phyloP scores from a whole-genome alignment of 768 basidiomycete species.

The Tephrocybe rancida region DNA sequence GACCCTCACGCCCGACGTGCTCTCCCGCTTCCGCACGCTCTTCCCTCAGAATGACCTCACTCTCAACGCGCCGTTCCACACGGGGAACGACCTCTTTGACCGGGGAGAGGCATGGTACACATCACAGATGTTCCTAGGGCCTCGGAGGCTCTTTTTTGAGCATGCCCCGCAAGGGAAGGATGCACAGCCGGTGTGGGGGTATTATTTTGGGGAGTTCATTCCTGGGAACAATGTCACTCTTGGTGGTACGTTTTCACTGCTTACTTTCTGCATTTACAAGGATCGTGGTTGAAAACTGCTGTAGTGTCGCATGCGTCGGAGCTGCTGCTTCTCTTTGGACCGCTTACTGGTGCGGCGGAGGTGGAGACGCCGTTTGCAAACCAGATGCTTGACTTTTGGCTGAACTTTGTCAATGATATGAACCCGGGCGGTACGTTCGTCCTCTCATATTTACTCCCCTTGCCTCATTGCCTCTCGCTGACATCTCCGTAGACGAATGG shows the following conservation, averaged over 20 bases:
- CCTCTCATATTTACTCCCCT: background rate
- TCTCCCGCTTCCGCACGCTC: conserved; percentile 37
- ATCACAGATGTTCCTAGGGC: conserved; percentile 56
- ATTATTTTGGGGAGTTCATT: conserved; percentile 59
- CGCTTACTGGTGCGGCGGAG: conserved; percentile 35
- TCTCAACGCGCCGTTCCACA: conserved; percentile 55
- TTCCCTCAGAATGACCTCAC: conserved; percentile 52
- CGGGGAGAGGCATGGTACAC: conserved; percentile 60
- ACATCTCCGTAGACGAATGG: conserved; percentile 42
- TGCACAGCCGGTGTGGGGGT: conserved; percentile 44
- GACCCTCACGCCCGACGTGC: conserved; percentile 43
- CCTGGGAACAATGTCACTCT: conserved; percentile 49
- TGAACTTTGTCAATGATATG: conserved; percentile 58
- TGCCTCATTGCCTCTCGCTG: background rate
- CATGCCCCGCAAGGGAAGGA: conserved; percentile 48
- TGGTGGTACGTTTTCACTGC: conserved; percentile 41
- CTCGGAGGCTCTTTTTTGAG: conserved; percentile 51
- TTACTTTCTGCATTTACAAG: too few relatives aligned
- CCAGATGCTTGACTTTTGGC: conserved; percentile 52
- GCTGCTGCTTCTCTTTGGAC: conserved; percentile 49
- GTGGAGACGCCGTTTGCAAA: conserved; percentile 49
- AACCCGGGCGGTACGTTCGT: conserved; percentile 49
- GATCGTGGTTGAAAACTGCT: too few relatives aligned
- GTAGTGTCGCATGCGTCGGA: conserved; percentile 55
- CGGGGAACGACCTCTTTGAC: conserved; percentile 62